Evolutionary conservation across 352 stramenopile species (phyloP).

Genomic region (Thalassiosira livingstoniorum): DNA sequence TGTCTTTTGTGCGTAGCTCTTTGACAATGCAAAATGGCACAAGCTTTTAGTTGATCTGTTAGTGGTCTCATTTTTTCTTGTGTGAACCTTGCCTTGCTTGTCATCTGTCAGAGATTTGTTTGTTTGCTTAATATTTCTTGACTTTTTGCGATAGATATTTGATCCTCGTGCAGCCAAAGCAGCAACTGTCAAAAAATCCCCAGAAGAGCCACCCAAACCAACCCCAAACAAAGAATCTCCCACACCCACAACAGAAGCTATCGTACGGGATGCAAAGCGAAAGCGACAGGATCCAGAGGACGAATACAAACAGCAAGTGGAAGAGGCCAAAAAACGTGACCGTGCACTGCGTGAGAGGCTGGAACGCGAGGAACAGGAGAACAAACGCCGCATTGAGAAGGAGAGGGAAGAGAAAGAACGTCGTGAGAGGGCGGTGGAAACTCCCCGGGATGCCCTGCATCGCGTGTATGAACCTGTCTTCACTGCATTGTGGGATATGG

Average conservation of each 20-base stretch:
- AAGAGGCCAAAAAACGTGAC: conserved; percentile 63
- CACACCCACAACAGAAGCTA: not conserved
- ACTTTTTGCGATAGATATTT: no score
- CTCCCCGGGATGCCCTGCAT: conserved; percentile 59
- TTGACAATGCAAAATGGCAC: no score
- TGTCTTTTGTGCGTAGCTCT: no score
- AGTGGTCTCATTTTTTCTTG: no score
- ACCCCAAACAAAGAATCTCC: not conserved
- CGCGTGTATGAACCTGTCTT: conserved; percentile 78
- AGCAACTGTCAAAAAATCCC: no score
- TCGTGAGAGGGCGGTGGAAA: conserved; percentile 43
- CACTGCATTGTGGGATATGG: conserved; percentile 77
- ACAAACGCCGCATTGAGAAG: conserved; percentile 39
- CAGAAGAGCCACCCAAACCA: not conserved
- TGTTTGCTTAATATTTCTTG: no score
- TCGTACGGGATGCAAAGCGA: conserved; percentile 15
- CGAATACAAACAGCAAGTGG: conserved; percentile 44
- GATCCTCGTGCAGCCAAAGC: no score
- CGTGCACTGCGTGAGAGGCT: conserved; percentile 46
- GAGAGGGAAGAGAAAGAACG: conserved; percentile 61
- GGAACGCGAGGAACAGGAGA: conserved; percentile 42
- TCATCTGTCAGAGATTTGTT: no score
- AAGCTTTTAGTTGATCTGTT: no score
- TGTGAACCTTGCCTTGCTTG: no score
- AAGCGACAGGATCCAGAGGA: conserved; percentile 32